phyloP scores from a whole-genome alignment of 2,329 filamentous ascomycete genomes.

The Fusarium foetens region DNA sequence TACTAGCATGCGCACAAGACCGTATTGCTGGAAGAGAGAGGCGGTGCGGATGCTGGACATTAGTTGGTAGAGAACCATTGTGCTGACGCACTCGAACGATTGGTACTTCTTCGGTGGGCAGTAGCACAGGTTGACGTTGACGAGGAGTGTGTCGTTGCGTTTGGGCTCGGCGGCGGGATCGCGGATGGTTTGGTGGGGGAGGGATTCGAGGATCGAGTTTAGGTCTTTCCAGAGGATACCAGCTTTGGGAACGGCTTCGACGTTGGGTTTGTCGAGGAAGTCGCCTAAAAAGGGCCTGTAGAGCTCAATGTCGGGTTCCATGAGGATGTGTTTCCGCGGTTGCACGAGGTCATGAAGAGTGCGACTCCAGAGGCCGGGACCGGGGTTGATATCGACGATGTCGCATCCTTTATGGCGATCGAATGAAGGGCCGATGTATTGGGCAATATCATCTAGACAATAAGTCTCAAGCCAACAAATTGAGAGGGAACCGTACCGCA shows the following conservation, averaged over 20 bases:
- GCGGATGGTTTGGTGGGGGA: constrained; percentile 64
- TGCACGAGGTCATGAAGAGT: constrained; percentile 79
- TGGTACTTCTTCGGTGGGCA: constrained; percentile 61
- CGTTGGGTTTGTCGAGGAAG: constrained; percentile 61
- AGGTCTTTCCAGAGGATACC: constrained; percentile 71
- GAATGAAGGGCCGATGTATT: constrained; percentile 75
- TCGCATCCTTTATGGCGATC: constrained; percentile 80
- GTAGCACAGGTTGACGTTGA: constrained; percentile 73
- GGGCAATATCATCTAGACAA: constrained; percentile 71
- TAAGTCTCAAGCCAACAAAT: background rate
- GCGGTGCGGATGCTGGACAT: constrained; percentile 67
- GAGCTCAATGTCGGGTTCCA: constrained; percentile 73
- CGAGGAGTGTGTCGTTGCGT: constrained; percentile 78
- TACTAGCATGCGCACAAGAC: constrained; percentile 80
- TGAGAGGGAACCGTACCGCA: constrained; percentile 52
- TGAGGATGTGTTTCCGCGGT: constrained; percentile 83
- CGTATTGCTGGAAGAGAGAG: constrained; percentile 76
- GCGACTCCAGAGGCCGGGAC: constrained; percentile 79
- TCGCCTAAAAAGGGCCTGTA: constrained; percentile 71
- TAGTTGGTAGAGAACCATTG: constrained; percentile 70
- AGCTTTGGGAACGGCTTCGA: constrained; percentile 63
- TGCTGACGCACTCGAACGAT: constrained; percentile 65
- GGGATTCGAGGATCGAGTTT: constrained; percentile 59
- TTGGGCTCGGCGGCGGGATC: constrained; percentile 53
- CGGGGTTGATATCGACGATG: constrained; percentile 87